A percentile compares a stretch with the other conserved stretches of the same genome.
phyloP scores from a whole-genome alignment of 148 eudicot genomes.

The Rhododendron henanense region DNA sequence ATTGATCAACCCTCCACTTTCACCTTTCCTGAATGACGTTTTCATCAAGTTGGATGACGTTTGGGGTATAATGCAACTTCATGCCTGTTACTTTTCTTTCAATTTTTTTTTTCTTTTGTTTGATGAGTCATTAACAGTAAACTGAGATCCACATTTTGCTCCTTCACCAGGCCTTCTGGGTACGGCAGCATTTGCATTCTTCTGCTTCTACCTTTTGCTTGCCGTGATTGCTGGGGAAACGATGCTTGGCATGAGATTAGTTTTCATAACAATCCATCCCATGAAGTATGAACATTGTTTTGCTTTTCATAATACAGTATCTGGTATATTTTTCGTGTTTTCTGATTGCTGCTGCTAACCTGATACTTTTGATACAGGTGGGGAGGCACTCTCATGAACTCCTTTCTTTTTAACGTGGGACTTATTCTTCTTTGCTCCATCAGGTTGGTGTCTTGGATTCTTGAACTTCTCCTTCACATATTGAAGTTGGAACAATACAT shows the following conservation, averaged over 20 bases:
- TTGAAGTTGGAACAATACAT: background rate
- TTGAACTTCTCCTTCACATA: background rate
- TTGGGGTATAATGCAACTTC: slow-evolving; percentile 58
- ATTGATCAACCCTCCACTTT: slow-evolving; percentile 84
- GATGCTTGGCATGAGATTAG: slow-evolving; percentile 92
- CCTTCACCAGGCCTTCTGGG: slow-evolving; percentile 82
- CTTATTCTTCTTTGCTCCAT: slow-evolving; percentile 98
- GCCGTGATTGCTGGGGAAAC: slow-evolving; percentile 95
- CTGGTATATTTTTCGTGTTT: background rate
- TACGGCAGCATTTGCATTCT: slow-evolving; percentile 95
- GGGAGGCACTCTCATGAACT: slow-evolving; percentile 99
- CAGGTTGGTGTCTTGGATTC: slow-evolving; percentile 44
- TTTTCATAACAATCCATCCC: slow-evolving; percentile 95
- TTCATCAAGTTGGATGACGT: slow-evolving; percentile 85
- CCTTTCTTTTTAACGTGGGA: slow-evolving; percentile 90
- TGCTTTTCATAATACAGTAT: background rate
- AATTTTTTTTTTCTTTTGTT: background rate
- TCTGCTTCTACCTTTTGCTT: slow-evolving; percentile 95
- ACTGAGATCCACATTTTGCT: slow-evolving; percentile 12
- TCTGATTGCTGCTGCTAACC: slow-evolving; percentile 2
- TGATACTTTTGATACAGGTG: slow-evolving; percentile 52
- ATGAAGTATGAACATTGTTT: slow-evolving; percentile 63
- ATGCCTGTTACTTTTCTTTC: background rate
- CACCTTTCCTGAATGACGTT: slow-evolving; percentile 82
- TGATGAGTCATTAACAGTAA: slow-evolving; percentile 6